A percentile compares a stretch with the other conserved stretches of the same genome.
phyloP scores from a whole-genome alignment of 1,284 basidiomycete species.

The Trichosporon coremiiforme region DNA sequence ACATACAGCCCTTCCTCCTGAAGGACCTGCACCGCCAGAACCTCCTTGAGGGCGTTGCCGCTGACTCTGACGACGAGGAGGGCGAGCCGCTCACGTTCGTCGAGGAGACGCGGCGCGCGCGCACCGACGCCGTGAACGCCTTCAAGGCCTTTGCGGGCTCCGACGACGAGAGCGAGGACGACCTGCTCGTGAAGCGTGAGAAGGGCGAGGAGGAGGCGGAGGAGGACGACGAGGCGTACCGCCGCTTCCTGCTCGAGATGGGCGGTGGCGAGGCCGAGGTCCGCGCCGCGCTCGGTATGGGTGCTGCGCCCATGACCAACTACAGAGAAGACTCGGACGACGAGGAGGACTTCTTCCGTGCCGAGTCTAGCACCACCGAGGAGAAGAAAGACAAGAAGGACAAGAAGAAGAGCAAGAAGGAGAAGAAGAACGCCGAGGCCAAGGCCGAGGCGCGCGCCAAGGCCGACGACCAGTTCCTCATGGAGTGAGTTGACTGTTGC shows the following conservation, averaged over 20 bases:
- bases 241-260: conserved; percentile 69
- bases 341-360: conserved; percentile 60
- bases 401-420: conserved; percentile 58
- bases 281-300: conserved; percentile 59
- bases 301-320: conserved; percentile 36
- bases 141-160: conserved; percentile 59
- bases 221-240: conserved; percentile 74
- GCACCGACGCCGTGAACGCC: conserved; percentile 79
- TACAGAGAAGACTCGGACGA: conserved; percentile 52
- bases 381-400: conserved; percentile 66
- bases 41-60: conserved; percentile 45
- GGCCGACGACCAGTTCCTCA: conserved; percentile 69
- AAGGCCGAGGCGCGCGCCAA: conserved; percentile 51
- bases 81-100: conserved; percentile 66
- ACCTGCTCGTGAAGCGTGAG: conserved; percentile 61
- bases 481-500: conserved; percentile 67
- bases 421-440: conserved; percentile 47
- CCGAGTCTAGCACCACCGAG: conserved; percentile 46
- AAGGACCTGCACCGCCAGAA: conserved; percentile 58
- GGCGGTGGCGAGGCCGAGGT: conserved; percentile 77
- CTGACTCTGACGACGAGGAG: conserved; percentile 33
- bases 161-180: conserved; percentile 61
- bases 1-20: conserved; percentile 55
- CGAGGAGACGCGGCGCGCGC: conserved; percentile 74
- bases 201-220: conserved; percentile 73